Base-by-base conservation (phyloP, 192 early-diverging fungal genomes). In the Gaertneriomyces sp. region DNA sequence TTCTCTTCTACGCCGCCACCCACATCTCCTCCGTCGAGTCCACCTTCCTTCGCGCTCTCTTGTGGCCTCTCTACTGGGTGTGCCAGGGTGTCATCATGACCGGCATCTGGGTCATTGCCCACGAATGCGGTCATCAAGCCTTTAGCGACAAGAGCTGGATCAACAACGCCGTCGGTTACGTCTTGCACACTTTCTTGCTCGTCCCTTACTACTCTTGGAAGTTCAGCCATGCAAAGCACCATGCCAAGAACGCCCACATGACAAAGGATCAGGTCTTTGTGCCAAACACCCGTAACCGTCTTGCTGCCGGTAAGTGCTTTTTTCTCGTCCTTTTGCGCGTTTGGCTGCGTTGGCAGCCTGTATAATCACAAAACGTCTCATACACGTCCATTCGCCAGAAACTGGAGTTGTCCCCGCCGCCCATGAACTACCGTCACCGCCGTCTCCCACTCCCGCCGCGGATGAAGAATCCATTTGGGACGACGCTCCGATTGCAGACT, bases 131-230 rank as follows among this genome's bases (percentile, higher is more conserved):
- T 25, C 95, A 98, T 65, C 89, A 89, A 53, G 82, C 88, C 3
- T 98, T 94, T 81, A 92, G 91, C n/a, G 79, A 88, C 42, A 87
- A 88, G 79, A 84, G 83, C 57, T 79, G 84, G n/a, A 74, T 96
- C 72, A 93, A 95, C 80, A 89, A 96, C 73, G 71, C 82, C 25
- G 91, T 93, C 51, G 95, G 95, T 0, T 93, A 80, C 77, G 77
- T 98, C 41, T 77, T 98, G 62, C 95, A 98, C 85, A 84, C 91
- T 43, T 79, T 87, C 55, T 79, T 95, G 17, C 80, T 98, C 53
- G 95, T 98, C 40, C 95, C 95, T 14, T 98, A 77, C 69, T 90
- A 89, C 76, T 90, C 95, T 39, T 98, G 95, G 95, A 88, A 89
- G 72, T 87, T 87, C 77, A 85, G 89, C 33, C 95, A 98, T 76